Conservation (phyloP, 2,329 filamentous ascomycete species). For the Trichoderma harzianum region DNA sequence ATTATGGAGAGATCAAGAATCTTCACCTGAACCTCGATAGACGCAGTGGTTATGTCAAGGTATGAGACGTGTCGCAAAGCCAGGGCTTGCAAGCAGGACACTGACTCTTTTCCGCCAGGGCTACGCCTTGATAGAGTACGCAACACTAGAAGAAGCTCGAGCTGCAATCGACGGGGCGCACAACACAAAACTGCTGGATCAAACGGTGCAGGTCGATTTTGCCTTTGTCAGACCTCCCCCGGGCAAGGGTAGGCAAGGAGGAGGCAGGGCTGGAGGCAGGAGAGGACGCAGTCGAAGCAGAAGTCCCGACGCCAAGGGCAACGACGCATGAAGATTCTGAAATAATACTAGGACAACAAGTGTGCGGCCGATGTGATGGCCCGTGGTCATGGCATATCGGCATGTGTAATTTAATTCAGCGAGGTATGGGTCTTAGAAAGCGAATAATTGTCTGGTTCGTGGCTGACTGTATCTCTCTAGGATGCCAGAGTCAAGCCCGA, state of each 20-base stretch:
- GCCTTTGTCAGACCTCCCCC: constrained; percentile 80
- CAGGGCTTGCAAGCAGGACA: background rate
- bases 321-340: constrained; percentile 24
- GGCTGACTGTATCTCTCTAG: constrained; percentile 15
- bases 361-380: constrained; percentile 18
- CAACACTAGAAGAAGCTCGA: constrained; percentile 72
- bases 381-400: constrained; percentile 11
- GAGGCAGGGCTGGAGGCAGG: constrained; percentile 38
- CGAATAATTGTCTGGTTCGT: background rate
- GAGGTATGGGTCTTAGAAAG: constrained; percentile 9
- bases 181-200: constrained; percentile 72
- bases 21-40: constrained; percentile 79
- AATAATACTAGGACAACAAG: background rate
- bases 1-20: constrained; percentile 85
- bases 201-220: constrained; percentile 78
- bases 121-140: constrained; percentile 81
- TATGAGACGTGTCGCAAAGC: constrained; percentile 30
- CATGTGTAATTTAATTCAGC: constrained; percentile 9
- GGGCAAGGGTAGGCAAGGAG: constrained; percentile 37
- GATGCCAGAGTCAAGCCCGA: background rate
- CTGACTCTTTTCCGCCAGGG: constrained; percentile 50
- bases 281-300: constrained; percentile 49
- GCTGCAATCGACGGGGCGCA: constrained; percentile 81
- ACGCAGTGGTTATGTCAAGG: constrained; percentile 84
- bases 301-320: constrained; percentile 43